Evolutionary conservation across 2,329 filamentous ascomycete species (phyloP), one percentile per base, ranked within the genome.

Genomic region (Coniochaeta prunicola): DNA sequence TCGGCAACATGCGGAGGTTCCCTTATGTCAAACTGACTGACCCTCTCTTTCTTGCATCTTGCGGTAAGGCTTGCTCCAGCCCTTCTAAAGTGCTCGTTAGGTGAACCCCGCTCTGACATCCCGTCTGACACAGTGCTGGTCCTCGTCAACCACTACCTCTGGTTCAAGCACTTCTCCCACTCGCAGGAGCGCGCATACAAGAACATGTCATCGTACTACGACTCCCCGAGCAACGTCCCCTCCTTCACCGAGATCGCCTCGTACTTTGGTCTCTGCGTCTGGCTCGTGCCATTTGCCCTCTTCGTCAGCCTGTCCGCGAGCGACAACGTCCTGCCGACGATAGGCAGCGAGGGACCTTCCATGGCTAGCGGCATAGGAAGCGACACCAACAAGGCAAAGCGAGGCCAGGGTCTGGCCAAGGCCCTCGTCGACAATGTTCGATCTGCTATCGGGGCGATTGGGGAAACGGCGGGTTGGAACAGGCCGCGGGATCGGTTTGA

Each of bases 251-350:
- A 97, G 76, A 94, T 97, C 50, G 92, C 94, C 0, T 93, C 91
- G 0, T 99, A 94, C 74, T 99, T 99, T 69, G 94, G 94, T 0
- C 79, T 99, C 2, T 96, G 92, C 67, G 92, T 99, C 0, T 99
- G 94, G 94, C 81, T 99, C 1, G 90, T 97, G 0, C 94, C 94
- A 0, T 99, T 99, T 70, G 87, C 92, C 17, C 80, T 99, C 15
- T 99, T 99, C 69, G 93, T 99, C 56, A 96, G 90, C 67, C 75
- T 99, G 45, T 96, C 91, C 19, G 94, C 94, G 0, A 91, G 92
- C 58, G 94, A 99, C 70, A 97, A 97, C 69, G 91, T 97, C 3
- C 76, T 99, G 57, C 94, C 94, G 0, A 96, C 88, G 8, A 97
- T 97, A 83, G 91, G 91, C 13, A 91, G 85, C 54, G 89, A 92